Base-by-base conservation (phyloP, 129 eudicot genomes). In the Pseudognaphalium luteoalbum region DNA sequence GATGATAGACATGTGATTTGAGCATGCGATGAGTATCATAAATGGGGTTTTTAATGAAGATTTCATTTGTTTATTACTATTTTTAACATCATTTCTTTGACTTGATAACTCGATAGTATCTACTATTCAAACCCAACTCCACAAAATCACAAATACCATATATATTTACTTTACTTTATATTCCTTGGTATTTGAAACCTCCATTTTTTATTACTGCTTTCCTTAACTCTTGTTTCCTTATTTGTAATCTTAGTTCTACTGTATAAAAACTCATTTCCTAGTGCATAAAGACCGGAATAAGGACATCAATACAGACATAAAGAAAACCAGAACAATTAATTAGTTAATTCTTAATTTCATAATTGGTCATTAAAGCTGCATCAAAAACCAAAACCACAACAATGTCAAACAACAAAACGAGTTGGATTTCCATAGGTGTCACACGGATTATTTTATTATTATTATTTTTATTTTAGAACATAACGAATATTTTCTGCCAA, bases 51-150 rank as follows among this genome's bases (percentile, higher is more conserved):
- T 60, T 73, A 73, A 73, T 11, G 59, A 73, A 35, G 41, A 59
- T 73, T 25, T 73, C 51, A 39, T 73, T 73, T 71, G 76, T 71
- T 71, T 47, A 47, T 47, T 58, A 39, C 72, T 37, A 16, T 25
- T 68, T 68, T 68, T 68, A 68, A 68, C 73, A 22, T 68, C 57
- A 58, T 61, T 74, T 41, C 19, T 74, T 74, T 74, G 78, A 74
- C 78, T 74, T 68, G 20, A 68, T 19, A 41, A 39, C 35, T 42
- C 34, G 58, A 39, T 42, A 19, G 58, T 62, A 34, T 34, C 37
- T 68, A 56, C 56, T 41, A 19, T 11, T 10, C 20, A 20, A 30
- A 62, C 67, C 22, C 11, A 61, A 62, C 33, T 25, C 12, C 16
- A 61, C 16, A 25, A 21, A 61, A 11, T 4, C 16, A 61, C 16